Conservation (phyloP, 768 basidiomycete genomes). For the Coprinopsis sp. region DNA sequence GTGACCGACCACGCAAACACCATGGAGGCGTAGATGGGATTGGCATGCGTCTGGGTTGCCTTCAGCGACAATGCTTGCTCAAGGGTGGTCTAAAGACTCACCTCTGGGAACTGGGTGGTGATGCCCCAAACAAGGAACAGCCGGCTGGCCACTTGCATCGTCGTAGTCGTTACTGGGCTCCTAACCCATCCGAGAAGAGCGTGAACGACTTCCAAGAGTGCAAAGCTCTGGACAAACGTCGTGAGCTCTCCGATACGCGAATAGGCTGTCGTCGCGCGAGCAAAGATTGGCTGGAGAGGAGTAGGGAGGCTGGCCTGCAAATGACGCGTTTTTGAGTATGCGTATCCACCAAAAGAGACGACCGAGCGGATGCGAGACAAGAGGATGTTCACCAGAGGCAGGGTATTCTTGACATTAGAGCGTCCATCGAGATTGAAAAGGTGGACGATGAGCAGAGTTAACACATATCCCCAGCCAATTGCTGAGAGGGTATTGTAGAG, state of each 20-base stretch:
- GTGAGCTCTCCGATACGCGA: constrained; percentile 56
- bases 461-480: constrained; percentile 70
- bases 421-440: constrained; percentile 42
- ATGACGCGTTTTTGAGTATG: constrained; percentile 17
- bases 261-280: constrained; percentile 54
- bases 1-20: constrained; percentile 88
- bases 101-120: constrained; percentile 55
- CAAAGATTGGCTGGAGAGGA: constrained; percentile 38
- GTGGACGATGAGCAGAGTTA: constrained; percentile 50
- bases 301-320: constrained; percentile 36
- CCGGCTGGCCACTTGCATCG: constrained; percentile 75
- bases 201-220: constrained; percentile 81
- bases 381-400: constrained; percentile 32
- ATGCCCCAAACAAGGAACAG: constrained; percentile 87
- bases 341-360: constrained; percentile 28
- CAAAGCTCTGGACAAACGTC: constrained; percentile 77
- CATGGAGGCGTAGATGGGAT: constrained; percentile 87
- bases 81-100: constrained; percentile 28
- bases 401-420: constrained; percentile 21
- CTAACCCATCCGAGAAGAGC: constrained; percentile 74
- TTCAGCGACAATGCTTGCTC: neutral
- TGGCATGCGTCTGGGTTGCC: constrained; percentile 49
- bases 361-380: constrained; percentile 31
- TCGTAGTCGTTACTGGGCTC: constrained; percentile 69
- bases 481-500: constrained; percentile 76